Conservation (phyloP, 495 filamentous ascomycete genomes). For the Xanthoparmelia taractica region DNA sequence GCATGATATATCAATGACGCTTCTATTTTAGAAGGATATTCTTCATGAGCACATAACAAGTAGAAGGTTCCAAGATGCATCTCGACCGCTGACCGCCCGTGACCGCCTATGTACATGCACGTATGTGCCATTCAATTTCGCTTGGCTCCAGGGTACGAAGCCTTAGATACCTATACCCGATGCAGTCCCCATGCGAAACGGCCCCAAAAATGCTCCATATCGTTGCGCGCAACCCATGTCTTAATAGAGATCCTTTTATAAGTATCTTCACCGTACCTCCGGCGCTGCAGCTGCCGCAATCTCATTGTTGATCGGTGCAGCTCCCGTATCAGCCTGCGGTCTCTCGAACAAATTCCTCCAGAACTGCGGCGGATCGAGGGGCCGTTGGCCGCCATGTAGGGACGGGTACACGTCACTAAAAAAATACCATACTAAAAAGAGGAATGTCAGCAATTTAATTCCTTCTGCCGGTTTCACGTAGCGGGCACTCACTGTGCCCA, state of each 20-base stretch:
- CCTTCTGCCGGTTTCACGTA: background rate
- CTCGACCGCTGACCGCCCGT: background rate
- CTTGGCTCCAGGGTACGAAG: background rate
- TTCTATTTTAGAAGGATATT: background rate
- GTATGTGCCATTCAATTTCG: background rate
- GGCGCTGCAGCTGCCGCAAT: slow-evolving; percentile 28
- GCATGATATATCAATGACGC: background rate
- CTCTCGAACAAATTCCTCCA: slow-evolving; percentile 81
- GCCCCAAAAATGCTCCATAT: slow-evolving; percentile 6
- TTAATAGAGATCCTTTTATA: background rate
- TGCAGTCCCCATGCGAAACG: slow-evolving; percentile 2
- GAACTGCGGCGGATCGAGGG: slow-evolving; percentile 84
- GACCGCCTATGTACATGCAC: no score
- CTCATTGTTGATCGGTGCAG: slow-evolving; percentile 26
- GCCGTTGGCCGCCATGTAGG: slow-evolving; percentile 73
- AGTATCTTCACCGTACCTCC: slow-evolving; percentile 16
- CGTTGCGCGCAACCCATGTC: background rate
- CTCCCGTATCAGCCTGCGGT: slow-evolving; percentile 28
- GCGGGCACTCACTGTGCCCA: slow-evolving; percentile 56
- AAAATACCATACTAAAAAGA: slow-evolving; percentile 78
- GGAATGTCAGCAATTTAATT: slow-evolving; percentile 12
- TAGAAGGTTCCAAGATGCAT: background rate
- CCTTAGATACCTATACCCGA: background rate
- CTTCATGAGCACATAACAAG: background rate
- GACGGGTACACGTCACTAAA: slow-evolving; percentile 94